A percentile compares a stretch with the other conserved stretches of the same genome.
These are phyloP conservation scores for Monosporascus sp. DNA, from an alignment of 2,329 filamentous ascomycete species.

Conservation along the genomic window DNA sequence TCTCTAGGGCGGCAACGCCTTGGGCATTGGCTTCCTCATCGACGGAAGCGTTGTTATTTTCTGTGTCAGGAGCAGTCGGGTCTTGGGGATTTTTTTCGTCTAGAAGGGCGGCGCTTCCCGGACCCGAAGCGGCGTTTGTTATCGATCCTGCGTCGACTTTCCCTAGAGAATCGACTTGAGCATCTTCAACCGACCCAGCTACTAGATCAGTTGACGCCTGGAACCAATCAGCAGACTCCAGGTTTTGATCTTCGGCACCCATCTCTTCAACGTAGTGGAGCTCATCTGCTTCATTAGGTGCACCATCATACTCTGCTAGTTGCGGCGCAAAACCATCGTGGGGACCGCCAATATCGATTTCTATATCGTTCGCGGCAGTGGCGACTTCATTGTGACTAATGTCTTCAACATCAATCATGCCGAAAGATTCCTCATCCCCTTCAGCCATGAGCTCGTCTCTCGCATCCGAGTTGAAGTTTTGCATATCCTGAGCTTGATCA, in stretches of 20 bases:
- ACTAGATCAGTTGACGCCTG: conserved; percentile 8
- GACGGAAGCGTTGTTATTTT: background rate
- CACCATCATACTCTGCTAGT: conserved; percentile 4
- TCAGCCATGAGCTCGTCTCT: conserved; percentile 30
- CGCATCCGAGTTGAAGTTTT: conserved; percentile 26
- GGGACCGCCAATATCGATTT: conserved; percentile 25
- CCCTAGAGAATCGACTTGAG: conserved; percentile 6
- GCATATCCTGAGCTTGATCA: conserved; percentile 21
- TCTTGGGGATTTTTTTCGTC: background rate
- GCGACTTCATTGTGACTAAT: conserved; percentile 18
- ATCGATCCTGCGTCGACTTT: conserved; percentile 1
- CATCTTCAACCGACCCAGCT: background rate
- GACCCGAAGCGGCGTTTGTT: conserved; percentile 1
- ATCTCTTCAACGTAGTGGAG: conserved; percentile 18
- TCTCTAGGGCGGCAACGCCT: background rate
- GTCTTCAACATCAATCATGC: conserved; percentile 28
- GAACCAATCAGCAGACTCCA: conserved; percentile 9
- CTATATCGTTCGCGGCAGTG: conserved; percentile 22
- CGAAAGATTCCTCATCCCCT: conserved; percentile 27
- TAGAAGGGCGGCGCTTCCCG: background rate
- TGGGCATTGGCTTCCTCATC: background rate
- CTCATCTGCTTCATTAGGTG: conserved; percentile 14
- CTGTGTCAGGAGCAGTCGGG: background rate
- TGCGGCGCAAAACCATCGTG: conserved; percentile 23
- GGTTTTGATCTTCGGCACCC: conserved; percentile 9